Evolutionary conservation across 75 land plant genomes (phyloP).

Genomic region (Selaginella tamariscina): DNA sequence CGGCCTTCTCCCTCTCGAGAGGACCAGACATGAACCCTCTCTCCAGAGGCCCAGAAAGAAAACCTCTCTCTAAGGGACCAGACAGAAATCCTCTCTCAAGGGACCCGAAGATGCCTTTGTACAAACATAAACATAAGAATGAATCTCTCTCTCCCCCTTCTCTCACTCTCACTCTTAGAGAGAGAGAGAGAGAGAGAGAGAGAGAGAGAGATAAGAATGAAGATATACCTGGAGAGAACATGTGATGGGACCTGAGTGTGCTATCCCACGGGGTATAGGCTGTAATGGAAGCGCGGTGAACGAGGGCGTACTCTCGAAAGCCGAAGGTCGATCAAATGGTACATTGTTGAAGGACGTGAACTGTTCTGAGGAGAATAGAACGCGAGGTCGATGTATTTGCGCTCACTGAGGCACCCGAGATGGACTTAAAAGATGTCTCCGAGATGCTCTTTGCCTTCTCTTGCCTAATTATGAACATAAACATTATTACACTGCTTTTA

Average conservation of each 20-base stretch:
- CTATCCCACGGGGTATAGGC: constrained; percentile 4
- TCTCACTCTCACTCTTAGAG: no score
- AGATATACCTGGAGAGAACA: no score
- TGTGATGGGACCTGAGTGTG: constrained; percentile 8
- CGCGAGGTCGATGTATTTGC: neutral
- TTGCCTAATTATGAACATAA: neutral
- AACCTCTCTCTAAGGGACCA: constrained; percentile 5
- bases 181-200: no score
- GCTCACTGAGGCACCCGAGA: constrained; percentile 6
- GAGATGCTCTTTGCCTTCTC: neutral
- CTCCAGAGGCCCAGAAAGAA: constrained; percentile 5
- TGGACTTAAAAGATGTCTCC: constrained; percentile 12
- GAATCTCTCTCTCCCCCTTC: no score
- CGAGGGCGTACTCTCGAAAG: constrained; percentile 7
- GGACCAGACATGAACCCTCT: constrained; percentile 6
- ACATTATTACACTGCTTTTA: no score
- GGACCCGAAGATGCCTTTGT: neutral
- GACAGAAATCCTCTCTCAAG: constrained; percentile 10
- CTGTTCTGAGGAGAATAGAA: neutral
- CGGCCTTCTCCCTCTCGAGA: neutral
- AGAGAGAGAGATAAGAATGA: neutral
- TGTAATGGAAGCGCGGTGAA: constrained; percentile 3
- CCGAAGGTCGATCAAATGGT: neutral
- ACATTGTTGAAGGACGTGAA: neutral
- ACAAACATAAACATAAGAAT: neutral